A percentile compares a stretch with the other conserved stretches of the same genome.
phyloP scores from a whole-genome alignment of 306 rosid species.

The Vigna angularis region DNA sequence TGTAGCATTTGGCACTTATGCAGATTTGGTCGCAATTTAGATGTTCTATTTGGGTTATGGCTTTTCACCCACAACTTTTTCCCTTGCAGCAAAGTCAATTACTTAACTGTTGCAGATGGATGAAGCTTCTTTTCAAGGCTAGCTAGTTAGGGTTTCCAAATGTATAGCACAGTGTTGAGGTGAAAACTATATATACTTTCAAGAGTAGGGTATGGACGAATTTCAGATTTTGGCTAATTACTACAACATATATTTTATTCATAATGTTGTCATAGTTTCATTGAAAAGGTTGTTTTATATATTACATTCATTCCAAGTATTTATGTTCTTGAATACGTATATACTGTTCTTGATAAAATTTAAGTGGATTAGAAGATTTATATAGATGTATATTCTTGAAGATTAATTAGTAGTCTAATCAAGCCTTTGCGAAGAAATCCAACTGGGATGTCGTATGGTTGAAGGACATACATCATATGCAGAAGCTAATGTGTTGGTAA shows the following conservation, averaged over 20 bases:
- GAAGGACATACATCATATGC: too few relatives aligned
- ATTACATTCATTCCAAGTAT: too few relatives aligned
- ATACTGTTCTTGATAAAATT: too few relatives aligned
- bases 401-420: too few relatives aligned
- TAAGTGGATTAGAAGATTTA: too few relatives aligned
- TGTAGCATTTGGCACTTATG: slow-evolving; percentile 14
- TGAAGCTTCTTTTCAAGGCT: neutral
- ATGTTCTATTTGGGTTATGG: neutral
- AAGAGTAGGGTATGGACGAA: neutral
- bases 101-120: neutral
- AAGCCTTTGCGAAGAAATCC: too few relatives aligned
- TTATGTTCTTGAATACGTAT: too few relatives aligned
- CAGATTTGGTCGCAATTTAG: neutral
- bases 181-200: neutral
- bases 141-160: neutral
- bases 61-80: neutral
- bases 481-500: too few relatives aligned
- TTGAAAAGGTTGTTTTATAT: too few relatives aligned
- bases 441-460: too few relatives aligned
- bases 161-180: neutral
- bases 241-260: neutral
- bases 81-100: neutral
- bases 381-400: too few relatives aligned
- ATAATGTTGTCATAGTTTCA: neutral
- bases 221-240: neutral